Conservation (phyloP, 768 basidiomycete genomes). For the Mycena chlorophos region DNA sequence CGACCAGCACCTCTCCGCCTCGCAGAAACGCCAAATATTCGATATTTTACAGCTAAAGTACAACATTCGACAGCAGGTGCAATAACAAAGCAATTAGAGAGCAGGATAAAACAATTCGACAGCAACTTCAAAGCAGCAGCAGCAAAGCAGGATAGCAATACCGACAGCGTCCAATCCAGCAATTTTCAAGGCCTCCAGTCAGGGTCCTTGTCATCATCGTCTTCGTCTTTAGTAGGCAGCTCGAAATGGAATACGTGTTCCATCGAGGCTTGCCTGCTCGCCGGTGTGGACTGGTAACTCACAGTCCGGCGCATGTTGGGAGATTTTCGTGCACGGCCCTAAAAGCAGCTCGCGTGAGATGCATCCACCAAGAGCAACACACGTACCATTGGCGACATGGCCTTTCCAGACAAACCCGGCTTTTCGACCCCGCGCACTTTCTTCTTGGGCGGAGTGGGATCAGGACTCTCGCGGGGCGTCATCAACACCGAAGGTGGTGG, state of each 20-base stretch:
- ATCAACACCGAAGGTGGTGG: conserved; percentile 19
- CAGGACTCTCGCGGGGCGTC: conserved; percentile 20
- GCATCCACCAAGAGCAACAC: neutral
- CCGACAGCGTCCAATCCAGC: neutral
- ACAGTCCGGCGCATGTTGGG: conserved; percentile 29
- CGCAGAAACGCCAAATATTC: neutral
- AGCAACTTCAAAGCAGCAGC: conserved; percentile 7
- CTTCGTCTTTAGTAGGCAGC: neutral
- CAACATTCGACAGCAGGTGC: neutral
- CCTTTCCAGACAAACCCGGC: conserved; percentile 9
- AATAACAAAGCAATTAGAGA: neutral
- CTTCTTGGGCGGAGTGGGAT: conserved; percentile 27
- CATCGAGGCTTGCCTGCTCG: conserved; percentile 13
- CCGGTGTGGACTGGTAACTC: conserved; percentile 25
- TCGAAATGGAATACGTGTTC: neutral
- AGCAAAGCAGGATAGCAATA: too few species aligned
- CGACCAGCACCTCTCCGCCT: neutral
- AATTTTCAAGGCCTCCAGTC: conserved; percentile 4
- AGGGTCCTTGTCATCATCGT: conserved; percentile 8
- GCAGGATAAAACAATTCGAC: neutral
- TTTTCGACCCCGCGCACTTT: conserved; percentile 20
- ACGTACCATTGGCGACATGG: conserved; percentile 10
- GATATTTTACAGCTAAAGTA: neutral
- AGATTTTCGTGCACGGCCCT: conserved; percentile 24
- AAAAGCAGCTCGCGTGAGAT: conserved; percentile 1